These are phyloP conservation scores for Trichoderma asperellum DNA, from an alignment of 2,329 filamentous ascomycete species.

Conservation along the genomic window DNA sequence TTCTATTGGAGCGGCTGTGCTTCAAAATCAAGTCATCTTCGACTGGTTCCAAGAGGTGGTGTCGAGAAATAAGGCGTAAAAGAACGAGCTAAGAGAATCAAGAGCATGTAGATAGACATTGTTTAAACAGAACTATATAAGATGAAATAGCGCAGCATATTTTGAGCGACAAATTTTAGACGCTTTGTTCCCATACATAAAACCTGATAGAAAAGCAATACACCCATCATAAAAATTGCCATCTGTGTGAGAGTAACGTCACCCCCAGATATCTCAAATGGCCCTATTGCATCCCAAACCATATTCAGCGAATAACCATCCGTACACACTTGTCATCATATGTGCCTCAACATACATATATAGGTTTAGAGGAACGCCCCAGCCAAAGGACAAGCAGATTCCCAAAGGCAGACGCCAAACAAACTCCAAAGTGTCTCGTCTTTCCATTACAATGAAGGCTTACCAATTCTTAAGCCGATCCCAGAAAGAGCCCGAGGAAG, in stretches of 20 bases:
- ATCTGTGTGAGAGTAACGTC: not conserved
- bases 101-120: not conserved
- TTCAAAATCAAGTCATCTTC: conserved; percentile 31
- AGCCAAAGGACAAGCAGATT: not conserved
- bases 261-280: not conserved
- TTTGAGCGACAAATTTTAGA: not conserved
- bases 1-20: conserved; percentile 31
- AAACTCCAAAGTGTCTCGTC: conserved; percentile 16
- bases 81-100: not conserved
- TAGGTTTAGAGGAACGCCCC: not conserved
- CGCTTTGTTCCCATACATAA: conserved; percentile 2
- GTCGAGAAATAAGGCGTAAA: not conserved
- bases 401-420: conserved; percentile 5
- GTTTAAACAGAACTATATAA: not conserved
- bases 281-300: not conserved
- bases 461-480: conserved; percentile 38
- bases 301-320: not conserved
- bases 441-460: not conserved
- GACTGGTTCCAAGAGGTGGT: conserved; percentile 33
- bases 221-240: not conserved
- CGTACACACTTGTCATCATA: not conserved
- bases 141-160: not conserved
- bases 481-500: conserved; percentile 51
- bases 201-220: not conserved
- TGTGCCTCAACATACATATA: not conserved